Evolutionary conservation across 2,329 filamentous ascomycete species (phyloP).

Genomic region (Trichoderma atroviride): DNA sequence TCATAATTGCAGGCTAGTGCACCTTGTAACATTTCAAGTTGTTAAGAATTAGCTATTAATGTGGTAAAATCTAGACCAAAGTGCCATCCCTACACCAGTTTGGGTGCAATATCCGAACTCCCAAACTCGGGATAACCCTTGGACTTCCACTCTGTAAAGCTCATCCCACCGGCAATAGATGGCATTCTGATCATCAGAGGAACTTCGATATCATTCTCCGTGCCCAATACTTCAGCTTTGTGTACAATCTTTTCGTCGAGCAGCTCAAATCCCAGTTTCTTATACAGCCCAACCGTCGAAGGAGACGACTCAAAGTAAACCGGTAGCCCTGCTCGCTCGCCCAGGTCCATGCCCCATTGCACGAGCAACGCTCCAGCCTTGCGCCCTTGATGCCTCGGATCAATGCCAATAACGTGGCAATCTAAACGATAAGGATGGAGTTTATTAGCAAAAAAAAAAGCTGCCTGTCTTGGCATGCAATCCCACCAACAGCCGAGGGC

Average conservation of each 20-base stretch:
- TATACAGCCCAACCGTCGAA: constrained; percentile 47
- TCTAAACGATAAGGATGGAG: constrained; percentile 30
- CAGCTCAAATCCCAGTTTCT: constrained; percentile 49
- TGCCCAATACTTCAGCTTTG: constrained; percentile 38
- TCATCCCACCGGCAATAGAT: constrained; percentile 37
- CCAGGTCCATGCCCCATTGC: constrained; percentile 43
- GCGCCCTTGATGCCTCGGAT: constrained; percentile 47
- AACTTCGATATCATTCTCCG: constrained; percentile 42
- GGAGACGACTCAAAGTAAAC: constrained; percentile 53
- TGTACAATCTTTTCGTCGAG: constrained; percentile 42
- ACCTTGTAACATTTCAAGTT: background rate
- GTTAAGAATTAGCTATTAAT: background rate
- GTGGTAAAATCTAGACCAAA: background rate
- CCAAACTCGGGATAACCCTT: constrained; percentile 31
- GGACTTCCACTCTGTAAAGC: constrained; percentile 41
- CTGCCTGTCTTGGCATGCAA: background rate
- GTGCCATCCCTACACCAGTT: background rate
- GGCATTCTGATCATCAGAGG: constrained; percentile 50
- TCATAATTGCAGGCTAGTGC: background rate
- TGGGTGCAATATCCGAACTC: constrained; percentile 2
- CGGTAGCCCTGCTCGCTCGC: constrained; percentile 28
- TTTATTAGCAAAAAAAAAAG: background rate
- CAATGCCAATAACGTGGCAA: constrained; percentile 48
- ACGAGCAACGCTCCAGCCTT: constrained; percentile 47
- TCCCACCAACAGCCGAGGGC: constrained; percentile 3